Evolutionary conservation across 495 filamentous ascomycete genomes (phyloP).

Genomic region (Penicillium herquei): DNA sequence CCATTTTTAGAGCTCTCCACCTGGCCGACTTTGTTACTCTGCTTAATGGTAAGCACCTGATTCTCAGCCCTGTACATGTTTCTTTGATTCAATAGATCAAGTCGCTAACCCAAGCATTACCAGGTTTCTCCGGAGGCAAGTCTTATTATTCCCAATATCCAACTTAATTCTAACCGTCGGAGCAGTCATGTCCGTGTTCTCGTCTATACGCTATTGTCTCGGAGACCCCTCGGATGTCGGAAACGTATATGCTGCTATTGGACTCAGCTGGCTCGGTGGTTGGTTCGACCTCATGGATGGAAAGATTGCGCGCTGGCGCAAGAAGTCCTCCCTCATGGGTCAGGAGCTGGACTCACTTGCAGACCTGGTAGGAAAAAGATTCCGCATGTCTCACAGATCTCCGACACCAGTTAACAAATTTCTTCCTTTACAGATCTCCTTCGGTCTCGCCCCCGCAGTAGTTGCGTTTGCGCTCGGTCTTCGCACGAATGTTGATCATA

Average conservation of each 20-base stretch:
- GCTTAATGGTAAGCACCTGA: constrained; percentile 70
- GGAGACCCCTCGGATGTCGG: constrained; percentile 62
- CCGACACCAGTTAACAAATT: background rate
- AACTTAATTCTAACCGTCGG: constrained; percentile 23
- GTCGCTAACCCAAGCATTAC: constrained; percentile 16
- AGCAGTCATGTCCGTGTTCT: constrained; percentile 87
- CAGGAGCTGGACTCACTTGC: constrained; percentile 98
- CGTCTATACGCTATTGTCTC: constrained; percentile 91
- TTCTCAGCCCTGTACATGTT: background rate
- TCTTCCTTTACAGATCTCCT: constrained; percentile 70
- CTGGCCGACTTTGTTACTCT: constrained; percentile 95
- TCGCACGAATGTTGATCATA: constrained; percentile 80
- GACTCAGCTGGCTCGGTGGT: constrained; percentile 86
- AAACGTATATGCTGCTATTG: constrained; percentile 77
- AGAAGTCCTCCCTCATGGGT: constrained; percentile 95
- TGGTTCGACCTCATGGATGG: constrained; percentile 99
- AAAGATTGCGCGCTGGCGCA: constrained; percentile 90
- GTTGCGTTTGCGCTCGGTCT: constrained; percentile 88
- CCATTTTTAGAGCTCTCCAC: constrained; percentile 68
- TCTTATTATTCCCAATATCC: constrained; percentile 2
- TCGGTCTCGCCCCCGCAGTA: constrained; percentile 85
- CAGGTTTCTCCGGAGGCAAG: constrained; percentile 57
- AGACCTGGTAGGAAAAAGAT: constrained; percentile 67
- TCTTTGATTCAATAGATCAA: background rate
- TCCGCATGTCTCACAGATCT: background rate